These are phyloP conservation scores for Pyrrhoderma lamaoense DNA, from an alignment of 1,284 basidiomycete genomes.

Conservation along the genomic window DNA sequence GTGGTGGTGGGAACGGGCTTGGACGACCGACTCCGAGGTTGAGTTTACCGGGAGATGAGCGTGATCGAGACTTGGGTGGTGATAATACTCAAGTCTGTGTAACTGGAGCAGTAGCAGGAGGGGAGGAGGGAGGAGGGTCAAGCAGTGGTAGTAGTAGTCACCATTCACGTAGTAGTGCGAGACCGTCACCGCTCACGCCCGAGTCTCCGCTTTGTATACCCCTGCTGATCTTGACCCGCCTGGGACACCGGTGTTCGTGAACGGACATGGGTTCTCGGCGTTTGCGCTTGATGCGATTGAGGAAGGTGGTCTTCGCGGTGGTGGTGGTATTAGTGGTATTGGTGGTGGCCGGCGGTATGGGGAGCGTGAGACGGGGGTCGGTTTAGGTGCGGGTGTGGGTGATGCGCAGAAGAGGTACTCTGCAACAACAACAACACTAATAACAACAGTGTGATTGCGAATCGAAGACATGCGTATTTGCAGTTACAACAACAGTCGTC, in stretches of 20 bases:
- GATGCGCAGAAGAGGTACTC: background rate
- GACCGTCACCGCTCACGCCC: constrained; percentile 13
- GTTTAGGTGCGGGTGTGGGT: no score
- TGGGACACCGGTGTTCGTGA: background rate
- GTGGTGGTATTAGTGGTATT: background rate
- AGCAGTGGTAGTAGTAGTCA: background rate
- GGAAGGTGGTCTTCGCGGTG: no score
- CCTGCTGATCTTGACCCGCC: background rate
- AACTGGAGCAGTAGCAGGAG: background rate
- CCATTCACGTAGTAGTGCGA: background rate
- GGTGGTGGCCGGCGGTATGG: background rate
- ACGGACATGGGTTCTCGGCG: background rate
- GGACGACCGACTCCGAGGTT: no score
- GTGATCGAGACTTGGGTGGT: no score
- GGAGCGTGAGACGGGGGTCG: background rate
- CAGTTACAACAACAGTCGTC: background rate
- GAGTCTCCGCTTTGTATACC: constrained; percentile 12
- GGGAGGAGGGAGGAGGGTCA: background rate
- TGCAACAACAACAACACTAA: background rate
- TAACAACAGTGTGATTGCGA: no score
- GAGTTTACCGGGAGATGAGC: background rate
- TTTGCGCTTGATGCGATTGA: constrained; percentile 3
- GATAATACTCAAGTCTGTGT: no score
- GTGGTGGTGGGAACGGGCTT: no score
- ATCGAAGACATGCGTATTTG: no score